These are phyloP conservation scores for Pulveroboletus sp. DNA, from an alignment of 768 basidiomycete genomes.

Conservation along the genomic window DNA sequence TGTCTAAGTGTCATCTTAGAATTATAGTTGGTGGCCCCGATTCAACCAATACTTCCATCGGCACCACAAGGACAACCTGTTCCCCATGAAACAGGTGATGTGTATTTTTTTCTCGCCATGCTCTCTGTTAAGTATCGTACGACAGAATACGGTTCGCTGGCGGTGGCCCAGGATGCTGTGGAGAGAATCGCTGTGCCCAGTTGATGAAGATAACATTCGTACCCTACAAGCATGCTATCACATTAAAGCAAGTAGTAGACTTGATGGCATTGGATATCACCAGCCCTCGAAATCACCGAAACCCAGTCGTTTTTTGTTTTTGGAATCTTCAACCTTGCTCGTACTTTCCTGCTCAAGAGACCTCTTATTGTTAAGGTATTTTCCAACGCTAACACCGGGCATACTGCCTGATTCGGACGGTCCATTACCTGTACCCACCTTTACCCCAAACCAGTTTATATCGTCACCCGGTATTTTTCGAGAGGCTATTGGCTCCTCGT, in stretches of 20 bases:
- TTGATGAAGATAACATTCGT: constrained; percentile 11
- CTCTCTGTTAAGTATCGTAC: constrained; percentile 4
- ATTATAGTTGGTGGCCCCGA: constrained; percentile 29
- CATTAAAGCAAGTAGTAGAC: constrained; percentile 10
- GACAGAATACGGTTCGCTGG: constrained; percentile 2
- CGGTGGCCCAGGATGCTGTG: neutral
- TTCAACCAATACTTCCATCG: constrained; percentile 47
- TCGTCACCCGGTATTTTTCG: constrained; percentile 64
- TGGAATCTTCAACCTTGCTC: constrained; percentile 43
- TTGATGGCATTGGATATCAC: constrained; percentile 34
- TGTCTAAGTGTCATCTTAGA: neutral
- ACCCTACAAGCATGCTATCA: constrained; percentile 8
- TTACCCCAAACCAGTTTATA: constrained; percentile 87
- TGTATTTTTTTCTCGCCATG: neutral
- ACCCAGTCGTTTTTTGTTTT: constrained; percentile 81
- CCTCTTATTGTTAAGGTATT: constrained; percentile 66
- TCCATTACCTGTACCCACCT: constrained; percentile 55
- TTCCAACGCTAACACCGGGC: constrained; percentile 59
- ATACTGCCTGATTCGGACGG: constrained; percentile 28
- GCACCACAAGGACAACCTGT: constrained; percentile 49
- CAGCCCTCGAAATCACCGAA: constrained; percentile 91
- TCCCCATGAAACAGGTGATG: constrained; percentile 32
- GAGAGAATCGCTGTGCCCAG: constrained; percentile 21
- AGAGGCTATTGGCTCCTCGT: constrained; percentile 26
- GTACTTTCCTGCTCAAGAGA: constrained; percentile 31